Conservation (phyloP, 345 rosid species). For the Hibiscus mutabilis region DNA sequence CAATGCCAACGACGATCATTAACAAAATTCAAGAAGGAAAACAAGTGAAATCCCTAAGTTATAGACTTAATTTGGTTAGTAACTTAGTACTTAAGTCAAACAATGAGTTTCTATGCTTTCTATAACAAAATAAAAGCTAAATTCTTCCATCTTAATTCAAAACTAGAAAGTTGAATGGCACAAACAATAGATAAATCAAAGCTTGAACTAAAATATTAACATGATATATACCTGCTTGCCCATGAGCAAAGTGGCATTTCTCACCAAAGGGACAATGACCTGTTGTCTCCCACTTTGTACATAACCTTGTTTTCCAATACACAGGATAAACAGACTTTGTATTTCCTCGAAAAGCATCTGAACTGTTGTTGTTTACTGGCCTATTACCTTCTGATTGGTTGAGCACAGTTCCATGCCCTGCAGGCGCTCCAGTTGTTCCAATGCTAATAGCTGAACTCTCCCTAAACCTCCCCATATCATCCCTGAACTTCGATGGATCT, state of each 20-base stretch:
- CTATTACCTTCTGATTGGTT: constrained; percentile 42
- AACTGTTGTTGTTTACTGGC: constrained; percentile 20
- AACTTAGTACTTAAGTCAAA: neutral
- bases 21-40: neutral
- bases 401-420: constrained; percentile 29
- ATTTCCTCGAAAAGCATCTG: constrained; percentile 15
- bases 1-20: neutral
- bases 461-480: constrained; percentile 57
- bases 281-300: constrained; percentile 64
- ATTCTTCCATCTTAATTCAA: neutral
- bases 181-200: neutral
- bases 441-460: constrained; percentile 78
- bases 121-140: neutral
- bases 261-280: constrained; percentile 90
- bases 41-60: neutral
- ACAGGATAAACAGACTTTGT: constrained; percentile 61
- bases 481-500: constrained; percentile 70
- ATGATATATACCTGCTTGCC: constrained; percentile 55
- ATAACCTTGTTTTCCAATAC: constrained; percentile 88
- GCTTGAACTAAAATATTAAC: constrained; percentile 1
- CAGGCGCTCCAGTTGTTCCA: constrained; percentile 33
- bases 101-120: neutral
- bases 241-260: constrained; percentile 94
- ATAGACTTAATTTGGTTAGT: neutral
- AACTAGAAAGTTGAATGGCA: neutral